Evolutionary conservation across 805 yeast species (phyloP).

Genomic region (Candida orba): DNA sequence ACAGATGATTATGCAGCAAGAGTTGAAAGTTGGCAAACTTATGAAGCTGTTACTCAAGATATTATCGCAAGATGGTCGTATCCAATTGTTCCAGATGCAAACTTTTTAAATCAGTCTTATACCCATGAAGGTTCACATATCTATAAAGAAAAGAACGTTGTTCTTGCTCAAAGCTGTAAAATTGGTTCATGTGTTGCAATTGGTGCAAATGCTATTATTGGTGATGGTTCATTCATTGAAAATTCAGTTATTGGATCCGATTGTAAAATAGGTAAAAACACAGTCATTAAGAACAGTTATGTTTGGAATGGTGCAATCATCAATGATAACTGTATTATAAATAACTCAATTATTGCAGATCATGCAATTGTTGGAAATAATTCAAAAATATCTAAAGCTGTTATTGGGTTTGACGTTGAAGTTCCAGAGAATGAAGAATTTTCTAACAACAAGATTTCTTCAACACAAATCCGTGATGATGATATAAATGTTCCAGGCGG

Average conservation of each 20-base stretch:
- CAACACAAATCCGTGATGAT: conserved; percentile 14
- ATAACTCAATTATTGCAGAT: conserved; percentile 66
- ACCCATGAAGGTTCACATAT: conserved; percentile 78
- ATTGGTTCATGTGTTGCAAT: conserved; percentile 76
- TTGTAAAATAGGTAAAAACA: conserved; percentile 78
- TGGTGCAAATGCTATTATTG: conserved; percentile 70
- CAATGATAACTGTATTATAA: conserved; percentile 53
- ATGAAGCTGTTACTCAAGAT: conserved; percentile 86
- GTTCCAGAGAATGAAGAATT: conserved; percentile 34
- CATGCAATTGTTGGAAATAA: conserved; percentile 47
- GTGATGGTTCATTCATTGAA: conserved; percentile 60
- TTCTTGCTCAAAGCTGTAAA: conserved; percentile 87
- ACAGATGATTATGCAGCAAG: conserved; percentile 81
- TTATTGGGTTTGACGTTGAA: conserved; percentile 69
- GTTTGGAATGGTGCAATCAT: conserved; percentile 81
- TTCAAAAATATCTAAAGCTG: conserved; percentile 55
- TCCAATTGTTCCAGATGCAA: conserved; percentile 85
- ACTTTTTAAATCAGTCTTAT: conserved; percentile 66
- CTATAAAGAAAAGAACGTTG: conserved; percentile 83
- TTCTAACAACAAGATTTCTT: conserved; percentile 7
- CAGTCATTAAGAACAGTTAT: conserved; percentile 62
- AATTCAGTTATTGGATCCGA: conserved; percentile 80
- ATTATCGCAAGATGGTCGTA: conserved; percentile 87
- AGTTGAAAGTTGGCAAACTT: conserved; percentile 92
- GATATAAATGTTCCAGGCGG: conserved; percentile 21